These are phyloP conservation scores for Cyclocybe aegerita DNA, from an alignment of 768 basidiomycete genomes.

Conservation along the genomic window DNA sequence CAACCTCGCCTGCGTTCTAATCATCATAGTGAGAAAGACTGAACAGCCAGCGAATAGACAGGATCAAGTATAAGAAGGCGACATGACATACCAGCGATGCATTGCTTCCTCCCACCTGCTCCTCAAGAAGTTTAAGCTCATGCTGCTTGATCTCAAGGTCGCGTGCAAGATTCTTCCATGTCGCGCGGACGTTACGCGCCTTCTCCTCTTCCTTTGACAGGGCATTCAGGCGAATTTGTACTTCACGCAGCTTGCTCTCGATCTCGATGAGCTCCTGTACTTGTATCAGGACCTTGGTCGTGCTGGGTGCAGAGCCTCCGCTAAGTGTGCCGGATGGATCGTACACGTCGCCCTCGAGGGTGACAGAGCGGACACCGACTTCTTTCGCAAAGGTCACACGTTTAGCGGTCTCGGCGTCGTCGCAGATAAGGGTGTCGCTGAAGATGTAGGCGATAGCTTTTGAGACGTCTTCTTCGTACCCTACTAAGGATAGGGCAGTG, in stretches of 20 bases:
- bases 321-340: constrained; percentile 94
- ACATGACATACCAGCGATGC: constrained; percentile 70
- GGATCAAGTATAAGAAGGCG: too few relatives aligned
- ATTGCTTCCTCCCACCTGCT: constrained; percentile 87
- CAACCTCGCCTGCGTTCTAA: constrained; percentile 82
- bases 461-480: constrained; percentile 76
- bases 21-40: background rate
- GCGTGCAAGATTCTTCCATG: constrained; percentile 57
- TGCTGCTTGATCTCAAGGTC: constrained; percentile 91
- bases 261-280: constrained; percentile 80
- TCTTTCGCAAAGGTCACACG: constrained; percentile 77
- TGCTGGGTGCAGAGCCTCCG: constrained; percentile 83
- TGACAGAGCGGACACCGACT: constrained; percentile 80
- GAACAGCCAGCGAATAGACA: background rate
- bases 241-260: constrained; percentile 57
- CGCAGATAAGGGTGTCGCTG: constrained; percentile 88
- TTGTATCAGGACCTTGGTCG: constrained; percentile 71
- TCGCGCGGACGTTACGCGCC: constrained; percentile 51
- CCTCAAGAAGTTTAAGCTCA: constrained; percentile 76
- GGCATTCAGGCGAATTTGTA: constrained; percentile 42
- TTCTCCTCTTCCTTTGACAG: constrained; percentile 57
- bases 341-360: constrained; percentile 93
- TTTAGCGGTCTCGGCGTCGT: constrained; percentile 85
- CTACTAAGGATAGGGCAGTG: constrained; percentile 86
- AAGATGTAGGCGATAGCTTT: constrained; percentile 94